These are phyloP conservation scores for Astrephomene gubernaculifera DNA, from an alignment of 139 green algal genomes.

Conservation along the genomic window DNA sequence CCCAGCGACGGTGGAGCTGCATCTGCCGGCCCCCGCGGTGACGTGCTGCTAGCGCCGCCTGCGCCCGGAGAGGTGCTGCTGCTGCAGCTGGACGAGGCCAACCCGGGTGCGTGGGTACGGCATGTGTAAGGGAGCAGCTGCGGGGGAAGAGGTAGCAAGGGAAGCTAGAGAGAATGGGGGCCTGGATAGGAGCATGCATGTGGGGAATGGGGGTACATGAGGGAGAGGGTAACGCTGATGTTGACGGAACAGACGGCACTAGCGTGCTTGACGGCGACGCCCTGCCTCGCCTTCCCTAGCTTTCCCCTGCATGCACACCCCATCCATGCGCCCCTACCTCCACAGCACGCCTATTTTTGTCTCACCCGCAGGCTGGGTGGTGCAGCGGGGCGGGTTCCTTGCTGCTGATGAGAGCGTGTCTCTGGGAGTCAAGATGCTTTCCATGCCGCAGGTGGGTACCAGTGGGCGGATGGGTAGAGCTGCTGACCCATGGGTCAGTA, in stretches of 20 bases:
- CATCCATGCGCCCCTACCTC: not conserved
- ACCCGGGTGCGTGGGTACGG: not conserved
- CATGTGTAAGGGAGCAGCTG: not conserved
- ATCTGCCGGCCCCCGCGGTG: constrained; percentile 25
- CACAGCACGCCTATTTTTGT: too few species aligned
- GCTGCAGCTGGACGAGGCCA: constrained; percentile 46
- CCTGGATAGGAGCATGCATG: not conserved
- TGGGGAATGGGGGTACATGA: too few species aligned
- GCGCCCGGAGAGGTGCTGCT: constrained; percentile 58
- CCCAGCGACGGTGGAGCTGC: too few species aligned
- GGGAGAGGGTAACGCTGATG: too few species aligned
- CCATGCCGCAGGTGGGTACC: constrained; percentile 31
- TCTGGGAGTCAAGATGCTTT: constrained; percentile 44
- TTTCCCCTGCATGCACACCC: not conserved
- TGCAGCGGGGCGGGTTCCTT: constrained; percentile 56
- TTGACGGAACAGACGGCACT: too few species aligned
- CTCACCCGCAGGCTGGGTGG: constrained; percentile 40
- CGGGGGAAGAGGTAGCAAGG: too few species aligned
- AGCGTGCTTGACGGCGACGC: too few species aligned
- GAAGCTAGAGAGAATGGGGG: not conserved
- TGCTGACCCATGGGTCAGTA: too few species aligned
- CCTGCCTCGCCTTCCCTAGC: not conserved
- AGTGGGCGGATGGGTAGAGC: too few species aligned
- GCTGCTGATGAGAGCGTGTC: constrained; percentile 44
- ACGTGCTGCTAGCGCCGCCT: constrained; percentile 55